These are phyloP conservation scores for Tetramitus jugosus DNA, from an alignment of 208 protist genomes.

Conservation along the genomic window DNA sequence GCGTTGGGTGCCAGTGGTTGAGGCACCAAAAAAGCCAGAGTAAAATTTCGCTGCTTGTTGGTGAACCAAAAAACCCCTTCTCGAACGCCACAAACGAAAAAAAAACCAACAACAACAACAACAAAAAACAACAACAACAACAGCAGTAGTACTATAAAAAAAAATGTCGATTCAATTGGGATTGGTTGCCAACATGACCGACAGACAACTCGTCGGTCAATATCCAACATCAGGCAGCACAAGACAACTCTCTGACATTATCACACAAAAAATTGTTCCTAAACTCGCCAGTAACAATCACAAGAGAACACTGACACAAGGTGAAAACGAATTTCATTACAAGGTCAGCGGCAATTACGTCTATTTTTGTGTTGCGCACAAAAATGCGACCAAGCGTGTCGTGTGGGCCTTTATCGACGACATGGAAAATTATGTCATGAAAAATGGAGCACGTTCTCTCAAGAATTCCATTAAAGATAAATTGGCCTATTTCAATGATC, in stretches of 20 bases:
- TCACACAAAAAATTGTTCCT: constrained; percentile 8
- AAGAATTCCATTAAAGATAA: background rate
- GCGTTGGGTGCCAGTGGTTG: too few species aligned
- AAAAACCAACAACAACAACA: too few species aligned
- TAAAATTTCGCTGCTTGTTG: too few species aligned
- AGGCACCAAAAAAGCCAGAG: too few species aligned
- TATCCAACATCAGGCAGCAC: background rate
- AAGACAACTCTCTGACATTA: background rate
- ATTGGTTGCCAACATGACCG: too few species aligned
- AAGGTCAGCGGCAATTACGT: background rate
- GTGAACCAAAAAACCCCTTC: too few species aligned
- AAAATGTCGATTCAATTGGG: too few species aligned
- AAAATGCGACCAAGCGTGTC: background rate
- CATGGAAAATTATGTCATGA: background rate
- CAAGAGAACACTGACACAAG: constrained; percentile 10
- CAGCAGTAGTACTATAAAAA: too few species aligned
- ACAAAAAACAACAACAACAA: too few species aligned
- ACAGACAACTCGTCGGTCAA: too few species aligned
- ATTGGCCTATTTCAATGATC: background rate
- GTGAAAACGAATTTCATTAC: constrained; percentile 4
- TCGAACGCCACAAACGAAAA: too few species aligned
- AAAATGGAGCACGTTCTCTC: background rate
- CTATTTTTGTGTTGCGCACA: background rate
- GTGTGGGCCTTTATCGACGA: constrained; percentile 14
- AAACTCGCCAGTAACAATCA: background rate